Base-by-base conservation (phyloP, 805 yeast species). In the Candida taoyuanica region DNA sequence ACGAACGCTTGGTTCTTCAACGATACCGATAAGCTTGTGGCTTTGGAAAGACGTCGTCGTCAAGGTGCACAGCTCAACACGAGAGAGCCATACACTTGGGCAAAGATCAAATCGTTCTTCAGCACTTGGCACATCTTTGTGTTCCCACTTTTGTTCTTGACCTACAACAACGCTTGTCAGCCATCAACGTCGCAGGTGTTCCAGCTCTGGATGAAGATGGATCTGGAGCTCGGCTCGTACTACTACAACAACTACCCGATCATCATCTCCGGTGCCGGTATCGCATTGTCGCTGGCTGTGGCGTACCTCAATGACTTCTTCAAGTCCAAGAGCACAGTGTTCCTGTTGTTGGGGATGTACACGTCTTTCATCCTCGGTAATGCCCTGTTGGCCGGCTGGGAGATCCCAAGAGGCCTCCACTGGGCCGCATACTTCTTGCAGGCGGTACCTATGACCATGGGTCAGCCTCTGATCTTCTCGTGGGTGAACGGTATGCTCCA, bases 381-480 rank as follows among this genome's bases (percentile, higher is more conserved):
- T 2, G 28, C 47, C 12, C 36, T 45, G 14, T 34, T 49, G n/a
- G 36, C 52, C 8, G 46, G 36, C 37, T 76, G 80, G 79, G 47
- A 70, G 31, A 65, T 74, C 20, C 73, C 76, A 2, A 53, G 47
- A 11, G 72, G 71, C 2, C 63, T 68, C 26, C 76, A 73, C 41
- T 74, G 78, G 74, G 56, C 69, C 8, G 59, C 69, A 12, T 77
- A 72, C 52, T 73, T 67, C 46, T 44, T 74, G 33, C 54, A 68
- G 3, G 74, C 75, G 3, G 52, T 70, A 13, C 76, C 78, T 8
- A 59, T 70, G 0, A 50, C 71, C 3, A 68, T 68, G 69, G 81
- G 78, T 1, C 80, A 73, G 56, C 79, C 80, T 3, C 65, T 71
- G 46, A 71, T 74, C 12, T 75, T 68, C 43, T 62, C 77, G 3